phyloP scores from a whole-genome alignment of 2,329 filamentous ascomycete genomes.

The Alternaria sp. region DNA sequence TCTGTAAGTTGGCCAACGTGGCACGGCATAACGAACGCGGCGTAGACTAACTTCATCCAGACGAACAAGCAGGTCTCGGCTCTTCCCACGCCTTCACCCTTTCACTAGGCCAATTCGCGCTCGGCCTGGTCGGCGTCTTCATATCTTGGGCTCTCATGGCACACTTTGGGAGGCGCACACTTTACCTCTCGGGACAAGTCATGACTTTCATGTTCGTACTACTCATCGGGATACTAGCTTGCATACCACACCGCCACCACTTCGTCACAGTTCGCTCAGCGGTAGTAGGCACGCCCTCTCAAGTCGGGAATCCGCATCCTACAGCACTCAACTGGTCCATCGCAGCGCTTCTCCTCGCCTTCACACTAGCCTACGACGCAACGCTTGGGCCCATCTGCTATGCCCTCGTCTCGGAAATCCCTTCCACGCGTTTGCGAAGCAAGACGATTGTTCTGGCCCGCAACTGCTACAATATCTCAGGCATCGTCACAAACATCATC shows the following conservation, averaged over 20 bases:
- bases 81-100: slow-evolving; percentile 10
- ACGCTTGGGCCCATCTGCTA: slow-evolving; percentile 50
- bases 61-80: slow-evolving; percentile 21
- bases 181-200: slow-evolving; percentile 71
- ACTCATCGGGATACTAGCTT: slow-evolving; percentile 57
- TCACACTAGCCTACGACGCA: slow-evolving; percentile 19
- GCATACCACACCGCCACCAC: slow-evolving; percentile 51
- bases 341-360: slow-evolving; percentile 13
- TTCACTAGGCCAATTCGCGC: slow-evolving; percentile 15
- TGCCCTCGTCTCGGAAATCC: slow-evolving; percentile 81
- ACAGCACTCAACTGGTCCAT: slow-evolving; percentile 8
- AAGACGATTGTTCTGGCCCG: slow-evolving; percentile 87
- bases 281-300: not conserved
- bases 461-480: slow-evolving; percentile 76
- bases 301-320: not conserved
- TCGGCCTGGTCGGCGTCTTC: slow-evolving; percentile 62
- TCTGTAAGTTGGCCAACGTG: slow-evolving; percentile 28
- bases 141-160: slow-evolving; percentile 79
- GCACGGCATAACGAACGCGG: rapidly evolving
- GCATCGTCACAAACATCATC: slow-evolving; percentile 79
- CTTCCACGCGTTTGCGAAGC: slow-evolving; percentile 79
- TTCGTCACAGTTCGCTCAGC: not conserved
- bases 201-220: slow-evolving; percentile 67
- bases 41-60: slow-evolving; percentile 1
- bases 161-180: slow-evolving; percentile 73